phyloP scores from a whole-genome alignment of 176 grass and related monocot species.

The Melocanna baccifera region DNA sequence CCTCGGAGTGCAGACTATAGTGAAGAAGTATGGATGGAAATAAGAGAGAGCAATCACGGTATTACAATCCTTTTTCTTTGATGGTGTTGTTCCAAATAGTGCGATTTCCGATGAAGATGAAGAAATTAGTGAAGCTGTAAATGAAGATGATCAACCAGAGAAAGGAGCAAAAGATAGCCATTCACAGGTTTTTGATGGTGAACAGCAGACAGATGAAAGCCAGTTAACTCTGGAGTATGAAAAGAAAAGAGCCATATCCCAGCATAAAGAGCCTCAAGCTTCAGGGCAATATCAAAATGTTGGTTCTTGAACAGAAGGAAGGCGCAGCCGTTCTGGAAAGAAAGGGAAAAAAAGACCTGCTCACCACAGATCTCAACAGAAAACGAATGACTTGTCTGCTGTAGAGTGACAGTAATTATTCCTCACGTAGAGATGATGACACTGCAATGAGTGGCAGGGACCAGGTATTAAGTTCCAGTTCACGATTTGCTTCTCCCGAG shows the following conservation, averaged over 20 bases:
- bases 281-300: constrained; percentile 49
- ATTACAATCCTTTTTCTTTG: constrained; percentile 89
- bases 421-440: constrained; percentile 60
- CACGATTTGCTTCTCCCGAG: constrained; percentile 92
- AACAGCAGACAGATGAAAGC: constrained; percentile 61
- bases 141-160: constrained; percentile 63
- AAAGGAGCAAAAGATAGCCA: constrained; percentile 47
- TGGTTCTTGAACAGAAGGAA: constrained; percentile 67
- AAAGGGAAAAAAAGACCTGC: constrained; percentile 96
- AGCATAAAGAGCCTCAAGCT: constrained; percentile 53
- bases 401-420: constrained; percentile 65
- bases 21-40: constrained; percentile 99
- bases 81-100: constrained; percentile 78
- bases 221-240: constrained; percentile 65
- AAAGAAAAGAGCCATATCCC: constrained; percentile 54
- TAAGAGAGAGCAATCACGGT: constrained; percentile 85
- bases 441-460: constrained; percentile 70
- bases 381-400: constrained; percentile 62
- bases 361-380: constrained; percentile 77
- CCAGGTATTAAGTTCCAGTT: constrained; percentile 83
- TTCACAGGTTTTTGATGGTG: constrained; percentile 42
- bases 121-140: constrained; percentile 65
- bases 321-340: constrained; percentile 70
- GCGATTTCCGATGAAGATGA: constrained; percentile 87
- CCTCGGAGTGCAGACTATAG: constrained; percentile 93